Evolutionary conservation across 2,329 filamentous ascomycete genomes (phyloP).

Genomic region (Aspergillus sp.): DNA sequence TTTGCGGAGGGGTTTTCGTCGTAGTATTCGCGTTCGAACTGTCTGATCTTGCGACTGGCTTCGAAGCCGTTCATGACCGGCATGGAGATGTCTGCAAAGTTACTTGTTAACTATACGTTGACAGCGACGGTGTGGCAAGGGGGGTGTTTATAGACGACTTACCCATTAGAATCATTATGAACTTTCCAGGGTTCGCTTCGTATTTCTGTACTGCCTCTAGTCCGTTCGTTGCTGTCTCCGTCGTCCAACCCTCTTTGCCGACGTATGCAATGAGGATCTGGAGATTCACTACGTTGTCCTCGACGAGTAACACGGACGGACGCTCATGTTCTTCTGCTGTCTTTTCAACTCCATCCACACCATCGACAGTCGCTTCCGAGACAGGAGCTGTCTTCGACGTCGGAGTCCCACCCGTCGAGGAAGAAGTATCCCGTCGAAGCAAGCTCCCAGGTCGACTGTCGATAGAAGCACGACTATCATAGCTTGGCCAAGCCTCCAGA

Average conservation of each 20-base stretch:
- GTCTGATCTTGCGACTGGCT: slow-evolving; percentile 28
- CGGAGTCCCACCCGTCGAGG: no score
- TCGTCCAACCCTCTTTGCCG: neutral
- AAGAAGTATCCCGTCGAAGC: no score
- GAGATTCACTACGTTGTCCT: neutral
- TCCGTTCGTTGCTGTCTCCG: neutral
- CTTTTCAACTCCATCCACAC: no score
- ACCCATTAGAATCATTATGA: no score
- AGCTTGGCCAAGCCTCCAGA: neutral
- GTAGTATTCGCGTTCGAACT: slow-evolving; percentile 18
- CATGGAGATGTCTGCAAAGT: slow-evolving; percentile 32
- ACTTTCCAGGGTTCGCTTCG: slow-evolving; percentile 2
- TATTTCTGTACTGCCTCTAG: slow-evolving; percentile 20
- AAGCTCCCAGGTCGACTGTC: no score
- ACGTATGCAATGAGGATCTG: neutral
- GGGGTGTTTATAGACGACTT: no score
- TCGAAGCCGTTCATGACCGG: slow-evolving; percentile 35
- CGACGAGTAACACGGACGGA: neutral
- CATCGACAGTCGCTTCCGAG: no score
- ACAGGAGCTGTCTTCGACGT: no score
- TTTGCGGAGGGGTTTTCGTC: neutral
- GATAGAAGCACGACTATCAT: no score
- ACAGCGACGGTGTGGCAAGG: no score
- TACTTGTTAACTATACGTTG: no score
- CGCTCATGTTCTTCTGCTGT: no score